Conservation (phyloP, 2,329 filamentous ascomycete species). For the Clonostachys solani region DNA sequence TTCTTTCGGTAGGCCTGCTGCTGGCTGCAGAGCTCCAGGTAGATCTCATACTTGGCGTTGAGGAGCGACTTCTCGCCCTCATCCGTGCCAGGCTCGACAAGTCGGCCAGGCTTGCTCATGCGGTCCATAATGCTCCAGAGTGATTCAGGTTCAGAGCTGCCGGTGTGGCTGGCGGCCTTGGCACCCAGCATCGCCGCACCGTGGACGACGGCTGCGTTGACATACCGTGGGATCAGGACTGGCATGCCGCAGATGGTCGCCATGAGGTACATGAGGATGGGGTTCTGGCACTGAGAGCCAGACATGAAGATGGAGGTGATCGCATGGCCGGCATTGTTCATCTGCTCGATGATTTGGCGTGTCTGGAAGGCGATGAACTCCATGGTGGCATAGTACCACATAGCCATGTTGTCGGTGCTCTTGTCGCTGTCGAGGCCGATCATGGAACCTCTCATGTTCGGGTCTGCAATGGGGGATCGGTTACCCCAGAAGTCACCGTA, state of each 20-base stretch:
- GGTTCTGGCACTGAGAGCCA: constrained; percentile 94
- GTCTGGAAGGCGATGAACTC: constrained; percentile 98
- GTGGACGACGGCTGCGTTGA: constrained; percentile 92
- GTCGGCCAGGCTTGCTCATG: constrained; percentile 89
- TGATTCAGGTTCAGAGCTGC: constrained; percentile 74
- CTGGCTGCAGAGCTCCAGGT: constrained; percentile 83
- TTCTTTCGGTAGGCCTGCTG: constrained; percentile 79
- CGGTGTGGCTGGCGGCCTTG: constrained; percentile 85
- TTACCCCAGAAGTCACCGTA: constrained; percentile 98
- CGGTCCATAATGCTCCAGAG: constrained; percentile 97
- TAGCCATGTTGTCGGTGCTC: constrained; percentile 78
- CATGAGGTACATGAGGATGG: constrained; percentile 84
- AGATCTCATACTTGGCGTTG: constrained; percentile 90
- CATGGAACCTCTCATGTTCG: constrained; percentile 87
- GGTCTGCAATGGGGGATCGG: constrained; percentile 86
- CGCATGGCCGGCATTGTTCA: constrained; percentile 86
- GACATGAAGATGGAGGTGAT: constrained; percentile 98
- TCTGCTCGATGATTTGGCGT: constrained; percentile 87
- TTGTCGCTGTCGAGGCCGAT: constrained; percentile 86
- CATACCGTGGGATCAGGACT: constrained; percentile 88
- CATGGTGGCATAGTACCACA: constrained; percentile 94
- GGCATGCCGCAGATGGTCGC: constrained; percentile 89
- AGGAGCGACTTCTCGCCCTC: constrained; percentile 82
- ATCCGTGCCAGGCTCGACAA: constrained; percentile 72
- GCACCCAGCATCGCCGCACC: constrained; percentile 98